Percentiles rank a stretch among this genome's conserved stretches.
These are phyloP conservation scores for Coemansia sp. DNA, from an alignment of 192 early-diverging fungal species.

Conservation along the genomic window DNA sequence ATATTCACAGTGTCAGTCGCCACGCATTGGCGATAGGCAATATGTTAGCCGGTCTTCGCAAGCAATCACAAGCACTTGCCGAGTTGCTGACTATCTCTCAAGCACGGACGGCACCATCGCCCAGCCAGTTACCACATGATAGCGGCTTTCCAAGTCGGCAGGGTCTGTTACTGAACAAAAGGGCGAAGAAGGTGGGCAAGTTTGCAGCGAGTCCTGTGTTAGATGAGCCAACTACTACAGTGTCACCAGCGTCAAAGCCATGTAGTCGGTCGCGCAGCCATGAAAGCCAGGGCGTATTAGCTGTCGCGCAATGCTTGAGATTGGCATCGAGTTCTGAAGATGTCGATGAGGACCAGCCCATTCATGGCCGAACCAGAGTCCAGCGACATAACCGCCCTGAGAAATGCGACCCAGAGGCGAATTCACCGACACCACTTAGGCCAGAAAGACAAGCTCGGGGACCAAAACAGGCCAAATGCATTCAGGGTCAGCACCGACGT, in stretches of 20 bases:
- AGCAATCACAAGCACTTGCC: constrained; percentile 27
- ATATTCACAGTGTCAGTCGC: constrained; percentile 23
- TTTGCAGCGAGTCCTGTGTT: not conserved
- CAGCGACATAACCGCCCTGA: not conserved
- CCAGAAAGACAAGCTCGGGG: not conserved
- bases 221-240: not conserved
- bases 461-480: not conserved
- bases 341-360: not conserved
- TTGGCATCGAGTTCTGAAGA: not conserved
- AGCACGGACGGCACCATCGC: constrained; percentile 14
- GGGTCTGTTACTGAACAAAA: not conserved
- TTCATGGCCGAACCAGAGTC: not conserved
- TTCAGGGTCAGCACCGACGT: constrained; percentile 8
- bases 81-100: constrained; percentile 31
- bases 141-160: not conserved
- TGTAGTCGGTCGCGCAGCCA: not conserved
- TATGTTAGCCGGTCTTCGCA: constrained; percentile 30
- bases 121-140: too few relatives aligned
- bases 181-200: not conserved
- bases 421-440: not conserved
- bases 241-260: not conserved
- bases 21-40: constrained; percentile 24
- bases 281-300: not conserved
- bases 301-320: not conserved
- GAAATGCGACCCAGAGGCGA: not conserved